phyloP scores from a whole-genome alignment of 768 basidiomycete species.

The Panaeolus cyanescens region DNA sequence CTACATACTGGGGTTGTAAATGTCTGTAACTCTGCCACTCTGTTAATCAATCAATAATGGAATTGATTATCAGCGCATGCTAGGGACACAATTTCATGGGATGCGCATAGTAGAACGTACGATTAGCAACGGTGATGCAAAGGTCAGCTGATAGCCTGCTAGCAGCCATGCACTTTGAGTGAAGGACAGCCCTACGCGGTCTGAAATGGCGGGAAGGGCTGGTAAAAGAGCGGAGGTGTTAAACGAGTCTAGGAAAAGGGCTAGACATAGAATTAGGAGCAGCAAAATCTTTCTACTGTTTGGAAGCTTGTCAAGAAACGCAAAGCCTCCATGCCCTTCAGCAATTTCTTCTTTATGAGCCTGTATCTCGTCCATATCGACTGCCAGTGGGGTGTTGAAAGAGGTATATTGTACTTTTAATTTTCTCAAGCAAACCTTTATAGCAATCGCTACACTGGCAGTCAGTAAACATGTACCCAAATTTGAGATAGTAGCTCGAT shows the following conservation, averaged over 20 bases:
- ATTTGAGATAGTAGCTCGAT: no score
- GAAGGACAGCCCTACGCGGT: slow-evolving; percentile 17
- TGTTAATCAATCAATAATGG: no score
- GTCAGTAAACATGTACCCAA: no score
- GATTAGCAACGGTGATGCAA: slow-evolving; percentile 41
- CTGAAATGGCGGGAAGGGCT: slow-evolving; percentile 36
- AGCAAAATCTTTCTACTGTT: slow-evolving; percentile 17
- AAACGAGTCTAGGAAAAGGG: slow-evolving; percentile 46
- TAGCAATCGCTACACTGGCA: no score
- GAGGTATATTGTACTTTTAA: no score
- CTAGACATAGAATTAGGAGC: slow-evolving; percentile 38
- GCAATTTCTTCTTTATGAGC: no score
- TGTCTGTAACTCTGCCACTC: slow-evolving; percentile 40
- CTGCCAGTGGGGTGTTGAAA: no score
- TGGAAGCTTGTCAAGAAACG: slow-evolving; percentile 8
- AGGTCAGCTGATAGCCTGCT: slow-evolving; percentile 42
- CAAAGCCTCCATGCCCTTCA: no score
- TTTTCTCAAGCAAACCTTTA: no score
- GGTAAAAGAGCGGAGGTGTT: slow-evolving; percentile 41
- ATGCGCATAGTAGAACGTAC: slow-evolving; percentile 22
- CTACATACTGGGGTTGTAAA: slow-evolving; percentile 40
- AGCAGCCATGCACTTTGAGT: slow-evolving; percentile 38
- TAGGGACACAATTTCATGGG: no score
- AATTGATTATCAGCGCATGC: no score
- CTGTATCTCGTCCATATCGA: no score